Conservation (phyloP, 805 yeast species). For the Cyberlindnera subsufficiens region DNA sequence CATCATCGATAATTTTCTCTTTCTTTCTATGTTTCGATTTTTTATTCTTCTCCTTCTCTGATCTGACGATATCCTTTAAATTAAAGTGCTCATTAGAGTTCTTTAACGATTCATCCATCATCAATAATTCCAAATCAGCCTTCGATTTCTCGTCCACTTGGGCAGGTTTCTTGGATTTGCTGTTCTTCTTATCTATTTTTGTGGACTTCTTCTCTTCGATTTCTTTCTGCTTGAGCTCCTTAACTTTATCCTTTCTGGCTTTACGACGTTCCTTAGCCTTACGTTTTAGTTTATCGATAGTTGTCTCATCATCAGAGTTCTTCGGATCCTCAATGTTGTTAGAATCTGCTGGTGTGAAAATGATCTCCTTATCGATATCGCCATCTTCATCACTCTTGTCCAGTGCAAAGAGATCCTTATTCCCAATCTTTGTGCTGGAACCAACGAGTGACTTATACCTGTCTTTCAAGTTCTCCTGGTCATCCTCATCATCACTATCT, state of each 20-base stretch:
- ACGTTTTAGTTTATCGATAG: conserved; percentile 74
- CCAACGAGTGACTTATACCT: conserved; percentile 60
- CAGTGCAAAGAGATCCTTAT: conserved; percentile 28
- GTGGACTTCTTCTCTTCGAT: conserved; percentile 45
- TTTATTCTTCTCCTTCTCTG: conserved; percentile 59
- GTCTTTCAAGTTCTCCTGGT: conserved; percentile 33
- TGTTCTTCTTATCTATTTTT: conserved; percentile 27
- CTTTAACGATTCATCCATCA: conserved; percentile 37
- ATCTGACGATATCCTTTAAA: conserved; percentile 70
- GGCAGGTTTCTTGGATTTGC: conserved; percentile 20
- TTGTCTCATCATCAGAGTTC: conserved; percentile 49
- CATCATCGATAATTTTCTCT: conserved; percentile 46
- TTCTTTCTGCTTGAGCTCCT: conserved; percentile 49
- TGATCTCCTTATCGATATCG: conserved; percentile 84
- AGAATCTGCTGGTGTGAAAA: conserved; percentile 78
- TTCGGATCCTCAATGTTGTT: conserved; percentile 26
- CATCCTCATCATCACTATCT: conserved; percentile 49
- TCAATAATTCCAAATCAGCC: conserved; percentile 70
- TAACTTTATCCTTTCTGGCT: conserved; percentile 71
- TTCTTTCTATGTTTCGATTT: conserved; percentile 39
- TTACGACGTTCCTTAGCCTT: conserved; percentile 92
- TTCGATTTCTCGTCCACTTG: conserved; percentile 37
- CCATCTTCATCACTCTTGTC: conserved; percentile 25
- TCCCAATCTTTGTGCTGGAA: conserved; percentile 29
- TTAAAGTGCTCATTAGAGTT: conserved; percentile 49